A percentile compares a stretch with the other conserved stretches of the same genome.
Conservation (phyloP, 2,329 filamentous ascomycete genomes). For the Cryphonectria radicalis region DNA sequence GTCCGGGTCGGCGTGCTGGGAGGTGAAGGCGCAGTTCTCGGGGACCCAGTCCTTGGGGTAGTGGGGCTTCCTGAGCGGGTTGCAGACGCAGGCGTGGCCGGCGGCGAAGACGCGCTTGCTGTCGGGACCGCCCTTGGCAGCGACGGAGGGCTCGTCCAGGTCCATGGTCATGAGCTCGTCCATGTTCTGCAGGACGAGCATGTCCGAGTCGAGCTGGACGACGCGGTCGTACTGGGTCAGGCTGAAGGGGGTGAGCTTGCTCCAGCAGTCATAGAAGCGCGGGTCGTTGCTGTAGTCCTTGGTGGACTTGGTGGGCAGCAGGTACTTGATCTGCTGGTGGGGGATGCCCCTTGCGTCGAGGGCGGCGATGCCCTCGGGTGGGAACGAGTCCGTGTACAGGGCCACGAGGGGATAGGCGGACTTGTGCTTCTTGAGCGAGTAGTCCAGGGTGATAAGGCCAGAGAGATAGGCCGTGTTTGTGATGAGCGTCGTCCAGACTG, state of each 20-base stretch:
- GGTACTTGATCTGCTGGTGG: slow-evolving; percentile 71
- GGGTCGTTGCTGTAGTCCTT: slow-evolving; percentile 75
- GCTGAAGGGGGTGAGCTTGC: slow-evolving; percentile 79
- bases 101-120: slow-evolving; percentile 77
- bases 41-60: slow-evolving; percentile 74
- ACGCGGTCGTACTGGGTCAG: slow-evolving; percentile 77
- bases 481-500: slow-evolving; percentile 87
- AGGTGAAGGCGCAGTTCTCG: slow-evolving; percentile 62
- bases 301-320: slow-evolving; percentile 67
- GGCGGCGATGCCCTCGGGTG: slow-evolving; percentile 67
- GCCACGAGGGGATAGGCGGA: slow-evolving; percentile 80
- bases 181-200: slow-evolving; percentile 84
- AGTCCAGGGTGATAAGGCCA: slow-evolving; percentile 80
- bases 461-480: slow-evolving; percentile 83
- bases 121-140: slow-evolving; percentile 34
- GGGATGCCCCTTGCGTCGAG: slow-evolving; percentile 72
- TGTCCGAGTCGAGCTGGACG: slow-evolving; percentile 86
- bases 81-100: slow-evolving; percentile 84
- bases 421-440: slow-evolving; percentile 68
- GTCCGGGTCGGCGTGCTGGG: slow-evolving; percentile 53
- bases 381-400: slow-evolving; percentile 81
- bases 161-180: slow-evolving; percentile 87
- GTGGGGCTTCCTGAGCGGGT: slow-evolving; percentile 76
- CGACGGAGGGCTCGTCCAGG: slow-evolving; percentile 46
- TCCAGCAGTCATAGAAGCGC: slow-evolving; percentile 90